A percentile compares a stretch with the other conserved stretches of the same genome.
Conservation (phyloP, 192 early-diverging fungal genomes). For the Borealophlyctis nickersoniae region DNA sequence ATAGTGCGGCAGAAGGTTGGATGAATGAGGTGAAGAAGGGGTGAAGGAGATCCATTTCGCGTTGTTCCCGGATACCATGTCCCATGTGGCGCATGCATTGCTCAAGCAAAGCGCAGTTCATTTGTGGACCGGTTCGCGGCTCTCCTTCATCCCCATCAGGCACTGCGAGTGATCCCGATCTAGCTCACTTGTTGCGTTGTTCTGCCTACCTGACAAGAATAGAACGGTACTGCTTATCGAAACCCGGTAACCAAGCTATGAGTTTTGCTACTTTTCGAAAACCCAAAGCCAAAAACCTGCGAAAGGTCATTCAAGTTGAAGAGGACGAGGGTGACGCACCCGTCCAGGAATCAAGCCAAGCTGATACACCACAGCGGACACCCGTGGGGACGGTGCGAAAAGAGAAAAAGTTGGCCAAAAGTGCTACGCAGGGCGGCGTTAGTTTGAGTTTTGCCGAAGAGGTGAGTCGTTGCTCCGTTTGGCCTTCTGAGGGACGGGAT, state of each 20-base stretch:
- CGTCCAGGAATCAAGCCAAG: not conserved
- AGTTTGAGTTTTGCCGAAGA: conserved; percentile 29
- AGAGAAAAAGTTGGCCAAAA: conserved; percentile 4
- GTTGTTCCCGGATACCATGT: too few relatives aligned
- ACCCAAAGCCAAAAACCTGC: conserved; percentile 18
- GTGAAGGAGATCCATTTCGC: too few relatives aligned
- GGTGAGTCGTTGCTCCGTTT: conserved; percentile 4
- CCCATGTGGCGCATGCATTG: too few relatives aligned
- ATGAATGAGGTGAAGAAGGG: too few relatives aligned
- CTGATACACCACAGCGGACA: not conserved
- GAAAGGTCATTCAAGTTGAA: conserved; percentile 15
- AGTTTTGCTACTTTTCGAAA: conserved; percentile 22
- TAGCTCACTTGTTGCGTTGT: too few relatives aligned
- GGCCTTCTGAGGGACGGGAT: not conserved
- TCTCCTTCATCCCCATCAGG: too few relatives aligned
- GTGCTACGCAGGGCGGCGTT: not conserved
- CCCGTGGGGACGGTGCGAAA: not conserved
- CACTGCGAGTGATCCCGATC: too few relatives aligned
- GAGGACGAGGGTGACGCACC: conserved; percentile 6
- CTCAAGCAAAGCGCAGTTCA: too few relatives aligned
- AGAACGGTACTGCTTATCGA: too few relatives aligned
- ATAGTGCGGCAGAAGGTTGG: too few relatives aligned
- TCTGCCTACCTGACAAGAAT: too few relatives aligned
- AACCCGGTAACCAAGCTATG: conserved; percentile 19
- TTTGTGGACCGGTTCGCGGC: too few relatives aligned